These are phyloP conservation scores for Pythium brachiatum DNA, from an alignment of 352 stramenopile genomes.

Conservation along the genomic window DNA sequence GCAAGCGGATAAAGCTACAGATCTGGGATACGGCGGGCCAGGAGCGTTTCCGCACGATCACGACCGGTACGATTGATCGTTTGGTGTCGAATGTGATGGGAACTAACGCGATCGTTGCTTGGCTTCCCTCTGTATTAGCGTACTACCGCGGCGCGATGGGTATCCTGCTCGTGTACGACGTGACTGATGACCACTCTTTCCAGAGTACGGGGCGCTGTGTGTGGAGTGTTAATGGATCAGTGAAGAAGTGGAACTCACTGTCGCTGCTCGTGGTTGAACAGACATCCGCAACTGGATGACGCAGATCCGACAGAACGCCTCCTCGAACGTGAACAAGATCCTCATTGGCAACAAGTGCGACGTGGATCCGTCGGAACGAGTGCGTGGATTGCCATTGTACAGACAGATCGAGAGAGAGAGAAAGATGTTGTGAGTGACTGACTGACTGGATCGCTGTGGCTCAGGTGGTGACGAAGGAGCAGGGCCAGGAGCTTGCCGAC, in stretches of 20 bases:
- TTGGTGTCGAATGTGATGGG: background rate
- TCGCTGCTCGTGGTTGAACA: slow-evolving; percentile 27
- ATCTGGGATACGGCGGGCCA: slow-evolving; percentile 89
- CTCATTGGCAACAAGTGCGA: slow-evolving; percentile 99
- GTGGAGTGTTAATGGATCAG: background rate
- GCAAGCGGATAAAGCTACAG: slow-evolving; percentile 87
- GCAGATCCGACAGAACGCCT: slow-evolving; percentile 96
- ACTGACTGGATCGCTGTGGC: slow-evolving; percentile 18
- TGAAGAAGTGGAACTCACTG: background rate
- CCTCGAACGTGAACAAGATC: slow-evolving; percentile 99
- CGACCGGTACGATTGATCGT: slow-evolving; percentile 43
- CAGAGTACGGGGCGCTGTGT: slow-evolving; percentile 55
- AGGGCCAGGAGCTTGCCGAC: slow-evolving; percentile 91
- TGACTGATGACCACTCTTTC: slow-evolving; percentile 91
- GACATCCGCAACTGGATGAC: slow-evolving; percentile 91
- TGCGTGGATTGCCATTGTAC: slow-evolving; percentile 33
- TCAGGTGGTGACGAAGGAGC: slow-evolving; percentile 90
- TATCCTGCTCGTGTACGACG: slow-evolving; percentile 92
- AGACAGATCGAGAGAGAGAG: too few relatives aligned
- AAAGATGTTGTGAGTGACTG: too few relatives aligned
- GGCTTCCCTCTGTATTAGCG: slow-evolving; percentile 38
- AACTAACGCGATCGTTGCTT: background rate
- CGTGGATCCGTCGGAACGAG: slow-evolving; percentile 93
- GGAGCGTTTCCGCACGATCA: slow-evolving; percentile 88
- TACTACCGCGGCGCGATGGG: slow-evolving; percentile 92